These are phyloP conservation scores for Debaryomyces psychrophilus DNA, from an alignment of 1,139 yeast species.

Conservation along the genomic window DNA sequence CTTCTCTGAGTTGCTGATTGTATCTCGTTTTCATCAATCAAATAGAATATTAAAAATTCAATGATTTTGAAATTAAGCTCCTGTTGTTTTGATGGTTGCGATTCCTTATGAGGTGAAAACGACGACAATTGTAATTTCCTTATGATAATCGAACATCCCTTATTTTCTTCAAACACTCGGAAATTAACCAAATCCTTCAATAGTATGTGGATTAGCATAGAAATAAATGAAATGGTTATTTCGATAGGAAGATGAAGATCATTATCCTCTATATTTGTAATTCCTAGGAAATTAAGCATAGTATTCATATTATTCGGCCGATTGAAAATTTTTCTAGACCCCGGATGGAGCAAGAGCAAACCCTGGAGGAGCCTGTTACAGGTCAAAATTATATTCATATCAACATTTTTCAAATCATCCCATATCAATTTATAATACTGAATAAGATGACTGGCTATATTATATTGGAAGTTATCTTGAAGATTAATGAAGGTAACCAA, in stretches of 20 bases:
- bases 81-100: constrained; percentile 29
- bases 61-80: constrained; percentile 61
- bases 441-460: constrained; percentile 45
- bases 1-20: constrained; percentile 22
- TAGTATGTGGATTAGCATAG: constrained; percentile 62
- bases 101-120: constrained; percentile 6
- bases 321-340: constrained; percentile 52
- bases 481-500: constrained; percentile 46
- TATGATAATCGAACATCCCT: constrained; percentile 63
- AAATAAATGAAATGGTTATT: constrained; percentile 49
- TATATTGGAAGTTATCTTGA: constrained; percentile 56
- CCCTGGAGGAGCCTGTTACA: constrained; percentile 62
- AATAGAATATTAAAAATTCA: constrained; percentile 72
- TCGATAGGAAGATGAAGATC: constrained; percentile 17
- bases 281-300: constrained; percentile 30
- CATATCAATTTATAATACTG: constrained; percentile 25
- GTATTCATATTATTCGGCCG: constrained; percentile 34
- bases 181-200: constrained; percentile 60
- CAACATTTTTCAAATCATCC: constrained; percentile 13
- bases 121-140: constrained; percentile 32
- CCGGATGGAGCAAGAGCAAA: constrained; percentile 60
- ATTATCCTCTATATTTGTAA: constrained; percentile 15
- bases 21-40: constrained; percentile 60
- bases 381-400: constrained; percentile 19
- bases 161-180: constrained; percentile 59